phyloP scores from a whole-genome alignment of 1,284 basidiomycete species.

The Psilocybe mexicana region DNA sequence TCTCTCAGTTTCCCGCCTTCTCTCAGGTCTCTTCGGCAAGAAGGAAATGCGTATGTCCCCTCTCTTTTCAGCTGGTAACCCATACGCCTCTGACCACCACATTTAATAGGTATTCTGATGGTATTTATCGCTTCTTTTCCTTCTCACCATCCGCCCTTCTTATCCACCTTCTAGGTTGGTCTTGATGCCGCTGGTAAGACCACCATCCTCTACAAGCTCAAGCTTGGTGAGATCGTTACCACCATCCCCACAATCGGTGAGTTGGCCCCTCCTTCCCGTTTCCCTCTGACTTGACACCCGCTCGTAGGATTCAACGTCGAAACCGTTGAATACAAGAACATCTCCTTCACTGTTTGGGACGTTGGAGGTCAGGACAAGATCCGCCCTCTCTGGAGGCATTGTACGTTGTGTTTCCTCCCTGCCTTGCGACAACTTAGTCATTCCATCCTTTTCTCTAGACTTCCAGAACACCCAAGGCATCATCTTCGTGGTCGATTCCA shows the following conservation, averaged over 20 bases:
- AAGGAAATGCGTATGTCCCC: conserved; percentile 94
- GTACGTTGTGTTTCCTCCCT: conserved; percentile 50
- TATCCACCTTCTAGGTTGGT: conserved; percentile 63
- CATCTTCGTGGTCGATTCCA: conserved; percentile 99
- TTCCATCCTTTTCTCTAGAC: conserved; percentile 54
- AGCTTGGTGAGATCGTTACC: conserved; percentile 98
- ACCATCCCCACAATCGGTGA: conserved; percentile 98
- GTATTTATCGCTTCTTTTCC: conserved; percentile 38
- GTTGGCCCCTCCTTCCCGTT: conserved; percentile 33
- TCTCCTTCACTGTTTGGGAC: conserved; percentile 99
- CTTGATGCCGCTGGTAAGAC: conserved; percentile 98
- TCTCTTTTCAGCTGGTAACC: conserved; percentile 29
- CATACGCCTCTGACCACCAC: conserved; percentile 45
- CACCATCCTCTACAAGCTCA: conserved; percentile 98
- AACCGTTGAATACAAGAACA: conserved; percentile 99
- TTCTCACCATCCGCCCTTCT: conserved; percentile 21
- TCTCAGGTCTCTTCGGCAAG: conserved; percentile 94
- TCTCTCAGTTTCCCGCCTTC: conserved; percentile 80
- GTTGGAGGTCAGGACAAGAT: conserved; percentile 99
- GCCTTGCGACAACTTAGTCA: conserved; percentile 16
- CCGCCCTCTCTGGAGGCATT: conserved; percentile 99
- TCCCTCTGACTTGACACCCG: conserved; percentile 26
- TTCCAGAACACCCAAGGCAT: conserved; percentile 99
- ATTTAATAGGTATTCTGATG: conserved; percentile 70
- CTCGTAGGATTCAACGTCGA: conserved; percentile 94